Percentiles rank a stretch among this genome's conserved stretches.
Conservation (phyloP, 2,329 filamentous ascomycete genomes). For the Penicillium sp. region DNA sequence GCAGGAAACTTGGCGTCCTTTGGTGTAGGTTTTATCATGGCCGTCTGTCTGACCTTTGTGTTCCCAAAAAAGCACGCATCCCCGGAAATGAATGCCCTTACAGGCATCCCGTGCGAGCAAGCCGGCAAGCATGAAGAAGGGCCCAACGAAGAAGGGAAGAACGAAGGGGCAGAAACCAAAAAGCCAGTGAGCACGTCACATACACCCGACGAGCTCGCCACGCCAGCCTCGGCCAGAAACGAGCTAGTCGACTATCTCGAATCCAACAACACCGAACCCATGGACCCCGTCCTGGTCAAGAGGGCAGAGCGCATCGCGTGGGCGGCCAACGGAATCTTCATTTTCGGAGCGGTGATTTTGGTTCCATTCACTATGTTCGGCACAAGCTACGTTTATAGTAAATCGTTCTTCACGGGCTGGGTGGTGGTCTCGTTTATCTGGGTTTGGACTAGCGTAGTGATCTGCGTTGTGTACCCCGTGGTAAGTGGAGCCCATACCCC, state of each 20-base stretch:
- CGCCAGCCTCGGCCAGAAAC: conserved; percentile 28
- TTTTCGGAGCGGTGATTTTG: conserved; percentile 37
- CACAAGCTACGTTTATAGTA: conserved; percentile 37
- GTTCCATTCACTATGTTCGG: conserved; percentile 44
- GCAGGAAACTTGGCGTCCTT: conserved; percentile 41
- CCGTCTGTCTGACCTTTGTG: conserved; percentile 33
- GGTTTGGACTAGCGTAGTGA: conserved; percentile 39
- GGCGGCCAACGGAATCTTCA: conserved; percentile 36
- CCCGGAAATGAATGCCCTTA: background rate
- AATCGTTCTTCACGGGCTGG: conserved; percentile 39
- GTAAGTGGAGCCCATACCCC: conserved; percentile 4
- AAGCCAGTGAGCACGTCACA: background rate
- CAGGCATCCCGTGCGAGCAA: background rate
- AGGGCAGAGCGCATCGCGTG: conserved; percentile 40
- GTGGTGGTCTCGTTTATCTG: conserved; percentile 43
- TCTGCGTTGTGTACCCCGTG: conserved; percentile 43
- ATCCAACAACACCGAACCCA: conserved; percentile 41
- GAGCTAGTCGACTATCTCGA: conserved; percentile 45
- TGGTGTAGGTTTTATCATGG: conserved; percentile 34
- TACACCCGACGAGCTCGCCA: background rate
- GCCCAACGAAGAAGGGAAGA: background rate
- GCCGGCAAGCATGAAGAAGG: background rate
- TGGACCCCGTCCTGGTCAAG: conserved; percentile 39
- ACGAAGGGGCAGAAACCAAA: background rate
- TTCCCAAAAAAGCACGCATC: conserved; percentile 32